phyloP scores from a whole-genome alignment of 139 green algal species.

The Coelastrella sp. region DNA sequence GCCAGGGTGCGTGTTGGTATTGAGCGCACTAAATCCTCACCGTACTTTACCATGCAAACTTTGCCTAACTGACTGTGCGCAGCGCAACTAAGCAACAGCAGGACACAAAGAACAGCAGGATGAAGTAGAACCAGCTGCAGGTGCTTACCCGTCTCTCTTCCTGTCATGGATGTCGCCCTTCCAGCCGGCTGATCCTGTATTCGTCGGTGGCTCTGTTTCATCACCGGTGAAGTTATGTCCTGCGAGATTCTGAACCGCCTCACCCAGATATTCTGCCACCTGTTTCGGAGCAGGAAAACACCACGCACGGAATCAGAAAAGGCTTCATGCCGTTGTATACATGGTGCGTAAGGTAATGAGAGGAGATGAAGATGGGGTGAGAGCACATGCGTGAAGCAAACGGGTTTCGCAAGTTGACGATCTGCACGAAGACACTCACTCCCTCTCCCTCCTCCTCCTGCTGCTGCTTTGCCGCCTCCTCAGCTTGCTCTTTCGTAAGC shows the following conservation, averaged over 20 bases:
- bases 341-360: too few species aligned
- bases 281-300: neutral
- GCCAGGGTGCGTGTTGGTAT: too few species aligned
- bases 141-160: constrained; percentile 22
- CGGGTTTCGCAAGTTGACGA: neutral
- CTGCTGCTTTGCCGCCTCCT: neutral
- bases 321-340: neutral
- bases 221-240: constrained; percentile 41
- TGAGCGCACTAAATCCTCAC: too few species aligned
- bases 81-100: too few species aligned
- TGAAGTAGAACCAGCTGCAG: neutral
- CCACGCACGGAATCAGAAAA: neutral
- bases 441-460: neutral
- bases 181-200: constrained; percentile 38
- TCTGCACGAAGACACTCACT: neutral
- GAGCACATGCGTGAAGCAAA: too few species aligned
- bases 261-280: neutral
- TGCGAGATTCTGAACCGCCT: neutral
- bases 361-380: too few species aligned
- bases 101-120: too few species aligned
- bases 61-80: too few species aligned
- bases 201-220: neutral
- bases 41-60: too few species aligned
- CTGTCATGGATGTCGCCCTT: constrained; percentile 50
- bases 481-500: neutral